Conservation (phyloP, 2,329 filamentous ascomycete genomes). For the Epichloe sylvatica region DNA sequence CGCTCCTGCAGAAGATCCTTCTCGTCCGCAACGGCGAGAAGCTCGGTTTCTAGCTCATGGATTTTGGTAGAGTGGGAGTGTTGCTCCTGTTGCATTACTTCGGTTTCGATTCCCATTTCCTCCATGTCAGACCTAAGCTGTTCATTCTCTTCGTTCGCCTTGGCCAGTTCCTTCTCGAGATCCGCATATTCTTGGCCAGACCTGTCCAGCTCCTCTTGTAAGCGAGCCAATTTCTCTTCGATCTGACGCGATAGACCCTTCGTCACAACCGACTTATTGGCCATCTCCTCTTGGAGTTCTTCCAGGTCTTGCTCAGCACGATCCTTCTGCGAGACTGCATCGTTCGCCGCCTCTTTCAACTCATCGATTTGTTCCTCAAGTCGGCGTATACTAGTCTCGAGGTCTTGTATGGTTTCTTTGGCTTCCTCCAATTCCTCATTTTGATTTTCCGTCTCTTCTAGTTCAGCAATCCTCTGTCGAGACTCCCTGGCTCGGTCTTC, state of each 20-base stretch:
- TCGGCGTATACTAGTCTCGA: conserved; percentile 40
- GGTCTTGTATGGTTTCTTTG: conserved; percentile 42
- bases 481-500: conserved; percentile 48
- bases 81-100: conserved; percentile 16
- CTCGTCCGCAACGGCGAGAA: conserved; percentile 46
- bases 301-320: conserved; percentile 46
- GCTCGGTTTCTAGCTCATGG: conserved; percentile 42
- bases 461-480: conserved; percentile 34
- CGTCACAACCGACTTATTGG: conserved; percentile 63
- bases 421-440: conserved; percentile 41
- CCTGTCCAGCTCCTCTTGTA: conserved; percentile 52
- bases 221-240: conserved; percentile 52
- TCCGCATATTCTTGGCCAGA: conserved; percentile 33
- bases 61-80: conserved; percentile 34
- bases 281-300: conserved; percentile 61
- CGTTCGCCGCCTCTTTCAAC: conserved; percentile 38
- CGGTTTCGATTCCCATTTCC: conserved; percentile 22
- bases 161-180: conserved; percentile 37
- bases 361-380: conserved; percentile 42
- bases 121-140: conserved; percentile 31
- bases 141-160: conserved; percentile 32
- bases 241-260: conserved; percentile 63
- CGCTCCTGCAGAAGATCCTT: conserved; percentile 56
- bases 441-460: conserved; percentile 42
- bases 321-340: conserved; percentile 39